Evolutionary conservation across 2,329 filamentous ascomycete species (phyloP), one percentile per base, ranked within the genome.

Genomic region (Sclerotinia sclerotiorum): DNA sequence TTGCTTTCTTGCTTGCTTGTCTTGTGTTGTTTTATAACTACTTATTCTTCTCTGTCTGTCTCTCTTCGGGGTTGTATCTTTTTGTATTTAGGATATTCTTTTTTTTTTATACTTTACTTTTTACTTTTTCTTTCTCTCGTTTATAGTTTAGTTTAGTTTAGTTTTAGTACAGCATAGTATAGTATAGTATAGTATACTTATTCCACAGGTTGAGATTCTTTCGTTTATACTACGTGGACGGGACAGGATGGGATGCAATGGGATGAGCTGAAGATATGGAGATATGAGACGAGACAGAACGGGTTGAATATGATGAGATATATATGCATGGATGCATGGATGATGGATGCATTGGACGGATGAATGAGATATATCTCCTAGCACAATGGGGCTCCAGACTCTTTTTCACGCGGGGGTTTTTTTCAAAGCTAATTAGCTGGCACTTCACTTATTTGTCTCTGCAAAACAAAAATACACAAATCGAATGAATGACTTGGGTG

Each of bases 21-120:
- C 35, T 10, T 8, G 35, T 35, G 24, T 64, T 49, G 58, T 49
- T 64, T 48, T 52, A 42, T 67, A 57, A 15, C n/a, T 29, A 5
- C 29, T 27, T 51, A 5, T 27, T 39, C 17, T 35, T 39, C 17
- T 35, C n/a, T 55, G 11, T 68, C 72, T 71, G n/a, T 39, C 68
- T 71, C 66, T 65, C 54, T 71, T 73, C 69, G 39, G 51, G 55
- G 55, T n/a, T 19, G 19, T 24, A 49, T 51, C 35, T 51, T 46
- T 55, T 55, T 64, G 49, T 62, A 62, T 49, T 51, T 51, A 62
- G 21, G 60, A n/a, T 27, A 5, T 5, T 27, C 10, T 17, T 24
- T 24, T 24, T n/a, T 32, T 39, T 39, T 49, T 5, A n/a, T n/a
- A n/a, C n/a, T n/a, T n/a, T n/a, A n/a, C 6, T 21, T 13, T 17